Evolutionary conservation across 371 early-diverging fungal genomes (phyloP), one percentile per base, ranked within the genome.

Genomic region (Mucor plumbeus): DNA sequence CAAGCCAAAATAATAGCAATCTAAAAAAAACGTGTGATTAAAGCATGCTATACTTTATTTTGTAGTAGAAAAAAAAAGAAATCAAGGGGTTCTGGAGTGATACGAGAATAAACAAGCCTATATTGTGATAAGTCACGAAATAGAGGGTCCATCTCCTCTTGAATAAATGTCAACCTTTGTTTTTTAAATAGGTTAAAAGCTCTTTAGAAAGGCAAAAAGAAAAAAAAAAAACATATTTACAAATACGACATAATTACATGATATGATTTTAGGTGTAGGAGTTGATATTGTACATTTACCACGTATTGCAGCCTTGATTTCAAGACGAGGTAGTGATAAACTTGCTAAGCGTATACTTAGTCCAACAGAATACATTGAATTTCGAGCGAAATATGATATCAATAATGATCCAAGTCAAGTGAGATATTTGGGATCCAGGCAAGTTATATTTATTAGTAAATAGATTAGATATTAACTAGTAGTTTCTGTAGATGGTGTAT

Each of bases 241-340:
- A 26, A 26, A 26, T 26, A 26, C 26, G 3, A 14, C 19, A 47
- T 8, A 26, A 1, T 19, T 47, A n/a, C 19, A 47, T 47, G 47
- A 21, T 53, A 84, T 82, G 76, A 83, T 88, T 14, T 54, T 88
- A 14, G 88, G 88, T 0, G 81, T 88, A 55, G 88, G 88, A 11
- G 76, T 87, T 48, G 88, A 88, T 67, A 82, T 88, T 67, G 65
- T 86, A 5, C 83, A 85, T 65, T 61, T 88, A 17, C 82, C 83
- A 17, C 71, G 86, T 10, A 73, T 86, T 17, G 68, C 68, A 2
- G 33, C 65, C 2, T 58, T 86, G 6, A 60, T 82, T 14, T 26
- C 70, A 48, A 70, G 79, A 64, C 74, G 72, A 35, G 75, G 79
- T 4, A 63, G 60, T 8, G 72, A 70, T 38, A 61, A 59, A n/a